Evolutionary conservation across 2,329 filamentous ascomycete species (phyloP).

Genomic region (Xylariaceae sp.): DNA sequence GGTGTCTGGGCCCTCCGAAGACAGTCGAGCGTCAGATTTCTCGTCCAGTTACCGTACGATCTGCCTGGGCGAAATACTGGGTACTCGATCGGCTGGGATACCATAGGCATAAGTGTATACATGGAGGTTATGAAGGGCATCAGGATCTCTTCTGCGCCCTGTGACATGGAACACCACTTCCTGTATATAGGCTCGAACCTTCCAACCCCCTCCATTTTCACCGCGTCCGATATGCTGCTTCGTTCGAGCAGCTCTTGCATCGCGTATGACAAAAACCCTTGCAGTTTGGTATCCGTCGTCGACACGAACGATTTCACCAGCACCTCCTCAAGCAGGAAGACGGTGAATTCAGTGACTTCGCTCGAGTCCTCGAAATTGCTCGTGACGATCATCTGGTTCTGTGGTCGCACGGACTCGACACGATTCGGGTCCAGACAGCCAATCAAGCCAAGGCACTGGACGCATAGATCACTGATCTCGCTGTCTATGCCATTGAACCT

Average conservation of each 20-base stretch:
- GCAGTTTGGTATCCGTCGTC: constrained; percentile 77
- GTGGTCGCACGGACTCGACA: constrained; percentile 72
- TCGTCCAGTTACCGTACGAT: constrained; percentile 76
- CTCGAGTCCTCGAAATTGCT: constrained; percentile 75
- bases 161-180: constrained; percentile 74
- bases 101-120: constrained; percentile 66
- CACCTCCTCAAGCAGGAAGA: constrained; percentile 80
- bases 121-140: constrained; percentile 81
- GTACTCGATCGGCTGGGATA: constrained; percentile 56
- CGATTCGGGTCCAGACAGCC: constrained; percentile 90
- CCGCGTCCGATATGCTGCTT: constrained; percentile 63
- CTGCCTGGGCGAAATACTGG: constrained; percentile 69
- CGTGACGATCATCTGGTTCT: constrained; percentile 76
- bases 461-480: constrained; percentile 67
- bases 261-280: constrained; percentile 86
- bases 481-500: constrained; percentile 66
- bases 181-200: constrained; percentile 58
- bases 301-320: constrained; percentile 89
- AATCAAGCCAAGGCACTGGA: constrained; percentile 78
- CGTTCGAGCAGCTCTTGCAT: constrained; percentile 87
- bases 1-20: constrained; percentile 70
- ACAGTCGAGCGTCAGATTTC: constrained; percentile 73
- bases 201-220: constrained; percentile 35
- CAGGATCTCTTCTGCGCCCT: constrained; percentile 72
- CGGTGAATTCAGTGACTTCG: constrained; percentile 79